A percentile compares a stretch with the other conserved stretches of the same genome.
phyloP scores from a whole-genome alignment of 2,329 filamentous ascomycete genomes.

The Xylariaceae sp. region DNA sequence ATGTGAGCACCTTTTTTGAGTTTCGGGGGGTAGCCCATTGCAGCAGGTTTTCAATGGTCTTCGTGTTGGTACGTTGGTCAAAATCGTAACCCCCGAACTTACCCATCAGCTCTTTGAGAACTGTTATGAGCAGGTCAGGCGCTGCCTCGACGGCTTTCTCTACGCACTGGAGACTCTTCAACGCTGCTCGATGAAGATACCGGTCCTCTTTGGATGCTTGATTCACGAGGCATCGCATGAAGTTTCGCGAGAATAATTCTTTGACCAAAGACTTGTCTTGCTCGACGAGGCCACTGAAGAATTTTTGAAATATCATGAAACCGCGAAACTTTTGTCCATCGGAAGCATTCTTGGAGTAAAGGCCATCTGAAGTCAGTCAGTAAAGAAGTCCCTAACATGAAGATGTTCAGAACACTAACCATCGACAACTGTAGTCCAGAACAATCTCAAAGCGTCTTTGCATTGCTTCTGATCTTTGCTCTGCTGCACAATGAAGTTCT shows the following conservation, averaged over 20 bases:
- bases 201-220: conserved; percentile 74
- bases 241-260: conserved; percentile 74
- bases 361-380: conserved; percentile 53
- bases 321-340: conserved; percentile 89
- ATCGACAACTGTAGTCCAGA: conserved; percentile 85
- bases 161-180: conserved; percentile 69
- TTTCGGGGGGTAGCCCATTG: conserved; percentile 54
- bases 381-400: background rate
- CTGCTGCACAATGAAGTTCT: conserved; percentile 38
- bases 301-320: conserved; percentile 79
- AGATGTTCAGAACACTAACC: conserved; percentile 47
- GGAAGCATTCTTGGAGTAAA: conserved; percentile 78
- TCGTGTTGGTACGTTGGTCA: conserved; percentile 80
- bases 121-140: conserved; percentile 52
- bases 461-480: conserved; percentile 27
- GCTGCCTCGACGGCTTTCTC: conserved; percentile 60
- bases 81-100: conserved; percentile 72
- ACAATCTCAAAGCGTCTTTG: conserved; percentile 60
- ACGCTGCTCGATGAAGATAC: conserved; percentile 74
- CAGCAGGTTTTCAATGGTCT: conserved; percentile 74
- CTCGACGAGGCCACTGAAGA: conserved; percentile 51
- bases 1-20: conserved; percentile 46
- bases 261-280: conserved; percentile 45
- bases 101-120: conserved; percentile 66
- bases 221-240: conserved; percentile 78